A percentile compares a stretch with the other conserved stretches of the same genome.
Evolutionary conservation across 257 asterid genomes (phyloP).

Genomic region (Nicotiana knightiana): DNA sequence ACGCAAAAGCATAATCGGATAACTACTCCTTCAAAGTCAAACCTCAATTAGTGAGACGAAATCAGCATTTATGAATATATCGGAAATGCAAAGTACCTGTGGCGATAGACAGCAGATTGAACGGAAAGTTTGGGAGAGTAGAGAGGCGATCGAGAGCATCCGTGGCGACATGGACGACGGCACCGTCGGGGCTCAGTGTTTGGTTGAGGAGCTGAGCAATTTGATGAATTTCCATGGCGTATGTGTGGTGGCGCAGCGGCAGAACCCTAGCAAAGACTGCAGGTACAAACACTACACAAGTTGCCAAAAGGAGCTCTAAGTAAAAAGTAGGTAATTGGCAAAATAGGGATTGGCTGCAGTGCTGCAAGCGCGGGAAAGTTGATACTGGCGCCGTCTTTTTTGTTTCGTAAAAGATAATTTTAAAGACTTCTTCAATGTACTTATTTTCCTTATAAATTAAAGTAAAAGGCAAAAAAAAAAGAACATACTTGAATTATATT

Average conservation of each 20-base stretch:
- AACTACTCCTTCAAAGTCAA: background rate
- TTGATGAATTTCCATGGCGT: slow-evolving; percentile 21
- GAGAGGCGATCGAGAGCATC: slow-evolving; percentile 29
- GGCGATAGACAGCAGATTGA: slow-evolving; percentile 27
- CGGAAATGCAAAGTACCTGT: slow-evolving; percentile 17
- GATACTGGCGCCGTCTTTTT: background rate
- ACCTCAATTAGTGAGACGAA: background rate
- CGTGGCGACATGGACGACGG: slow-evolving; percentile 17
- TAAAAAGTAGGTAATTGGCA: background rate
- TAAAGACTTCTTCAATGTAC: too few relatives aligned
- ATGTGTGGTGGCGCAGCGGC: slow-evolving; percentile 2
- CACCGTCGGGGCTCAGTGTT: slow-evolving; percentile 26
- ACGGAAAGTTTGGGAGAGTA: slow-evolving; percentile 20
- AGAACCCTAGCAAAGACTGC: slow-evolving; percentile 21
- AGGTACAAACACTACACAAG: background rate
- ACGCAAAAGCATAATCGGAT: background rate
- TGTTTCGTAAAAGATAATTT: too few relatives aligned
- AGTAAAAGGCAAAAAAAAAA: too few relatives aligned
- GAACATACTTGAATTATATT: too few relatives aligned
- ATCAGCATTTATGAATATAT: background rate
- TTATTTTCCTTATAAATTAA: too few relatives aligned
- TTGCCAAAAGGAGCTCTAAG: background rate
- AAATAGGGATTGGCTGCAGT: background rate
- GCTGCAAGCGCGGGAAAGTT: slow-evolving; percentile 25
- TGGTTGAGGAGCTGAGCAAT: slow-evolving; percentile 22